A percentile compares a stretch with the other conserved stretches of the same genome.
phyloP scores from a whole-genome alignment of 768 basidiomycete genomes.

The Pseudohyphozyma bogoriensis region DNA sequence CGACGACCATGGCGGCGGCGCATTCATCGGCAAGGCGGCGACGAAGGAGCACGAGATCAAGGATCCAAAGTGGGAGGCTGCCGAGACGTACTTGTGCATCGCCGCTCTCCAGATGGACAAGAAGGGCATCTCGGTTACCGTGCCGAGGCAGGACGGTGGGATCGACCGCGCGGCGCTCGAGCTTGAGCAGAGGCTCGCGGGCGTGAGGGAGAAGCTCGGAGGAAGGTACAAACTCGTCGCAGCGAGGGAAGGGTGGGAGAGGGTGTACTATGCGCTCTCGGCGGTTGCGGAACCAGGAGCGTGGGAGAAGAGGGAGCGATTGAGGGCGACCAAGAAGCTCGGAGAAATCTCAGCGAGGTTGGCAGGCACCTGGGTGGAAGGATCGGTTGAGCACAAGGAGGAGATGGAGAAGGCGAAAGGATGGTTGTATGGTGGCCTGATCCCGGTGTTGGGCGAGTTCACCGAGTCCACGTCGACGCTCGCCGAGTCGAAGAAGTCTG shows the following conservation, averaged over 20 bases:
- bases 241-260: conserved; percentile 27
- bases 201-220: conserved; percentile 25
- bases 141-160: background rate
- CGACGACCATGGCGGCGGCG: background rate
- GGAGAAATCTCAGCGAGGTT: conserved; percentile 23
- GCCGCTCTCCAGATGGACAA: conserved; percentile 6
- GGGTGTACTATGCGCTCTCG: conserved; percentile 16
- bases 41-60: conserved; percentile 1
- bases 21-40: conserved; percentile 10
- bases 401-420: conserved; percentile 12
- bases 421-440: conserved; percentile 17
- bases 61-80: conserved; percentile 19
- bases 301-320: conserved; percentile 18
- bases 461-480: background rate
- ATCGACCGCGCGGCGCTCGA: conserved; percentile 27
- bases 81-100: conserved; percentile 24
- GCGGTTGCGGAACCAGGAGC: conserved; percentile 3
- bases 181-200: conserved; percentile 29
- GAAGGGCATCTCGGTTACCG: conserved; percentile 12
- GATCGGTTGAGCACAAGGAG: conserved; percentile 3
- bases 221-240: conserved; percentile 15
- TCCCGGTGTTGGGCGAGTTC: background rate
- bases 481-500: conserved; percentile 10
- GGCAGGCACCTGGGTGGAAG: conserved; percentile 13
- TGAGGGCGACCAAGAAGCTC: conserved; percentile 21